Evolutionary conservation across 805 yeast genomes (phyloP).

Genomic region (Saccharomycopsis microspora): DNA sequence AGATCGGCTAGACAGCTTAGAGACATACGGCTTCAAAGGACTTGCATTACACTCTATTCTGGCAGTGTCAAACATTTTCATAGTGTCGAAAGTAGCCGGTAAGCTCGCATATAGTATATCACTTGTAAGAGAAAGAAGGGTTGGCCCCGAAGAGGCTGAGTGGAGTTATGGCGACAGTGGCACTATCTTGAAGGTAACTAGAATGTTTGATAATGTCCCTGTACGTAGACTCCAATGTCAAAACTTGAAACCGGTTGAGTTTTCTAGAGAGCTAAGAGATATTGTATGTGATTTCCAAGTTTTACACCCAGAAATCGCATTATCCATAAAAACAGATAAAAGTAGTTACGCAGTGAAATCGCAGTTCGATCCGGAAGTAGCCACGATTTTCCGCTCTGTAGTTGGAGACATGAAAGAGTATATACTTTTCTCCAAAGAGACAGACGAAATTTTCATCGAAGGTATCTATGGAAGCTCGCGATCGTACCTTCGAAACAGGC

Average conservation of each 20-base stretch:
- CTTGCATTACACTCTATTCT: conserved; percentile 51
- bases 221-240: conserved; percentile 28
- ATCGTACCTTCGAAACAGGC: conserved; percentile 27
- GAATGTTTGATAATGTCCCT: conserved; percentile 32
- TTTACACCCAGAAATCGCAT: conserved; percentile 18
- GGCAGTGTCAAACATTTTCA: conserved; percentile 32
- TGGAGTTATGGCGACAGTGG: conserved; percentile 21
- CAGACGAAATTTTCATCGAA: conserved; percentile 15
- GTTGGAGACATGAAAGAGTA: neutral
- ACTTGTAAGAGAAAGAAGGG: neutral
- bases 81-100: conserved; percentile 33
- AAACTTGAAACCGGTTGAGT: conserved; percentile 18
- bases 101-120: conserved; percentile 3
- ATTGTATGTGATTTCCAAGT: conserved; percentile 23
- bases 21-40: conserved; percentile 62
- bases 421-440: neutral
- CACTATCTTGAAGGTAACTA: conserved; percentile 26
- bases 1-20: conserved; percentile 26
- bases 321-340: too few relatives aligned
- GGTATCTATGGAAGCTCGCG: conserved; percentile 31
- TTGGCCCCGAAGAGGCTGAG: conserved; percentile 14
- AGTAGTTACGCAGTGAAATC: too few relatives aligned
- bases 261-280: conserved; percentile 23
- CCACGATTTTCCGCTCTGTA: too few relatives aligned
- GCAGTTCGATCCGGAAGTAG: too few relatives aligned